Evolutionary conservation across 2,329 filamentous ascomycete genomes (phyloP).

Genomic region (Trichoderma breve): DNA sequence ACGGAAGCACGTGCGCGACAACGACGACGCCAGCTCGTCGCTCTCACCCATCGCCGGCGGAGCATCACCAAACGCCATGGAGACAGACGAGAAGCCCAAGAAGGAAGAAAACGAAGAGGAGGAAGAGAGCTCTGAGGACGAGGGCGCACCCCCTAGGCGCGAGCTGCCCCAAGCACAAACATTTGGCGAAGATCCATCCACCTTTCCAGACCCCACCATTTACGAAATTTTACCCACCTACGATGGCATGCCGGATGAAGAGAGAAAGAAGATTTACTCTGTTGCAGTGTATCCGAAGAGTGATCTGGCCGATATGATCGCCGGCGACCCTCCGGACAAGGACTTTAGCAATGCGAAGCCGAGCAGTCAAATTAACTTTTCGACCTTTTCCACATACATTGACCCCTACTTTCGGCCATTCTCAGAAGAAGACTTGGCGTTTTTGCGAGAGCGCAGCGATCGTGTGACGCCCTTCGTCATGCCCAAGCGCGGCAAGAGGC

Average conservation of each 20-base stretch:
- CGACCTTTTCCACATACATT: constrained; percentile 87
- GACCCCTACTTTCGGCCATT: constrained; percentile 89
- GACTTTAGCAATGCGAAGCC: constrained; percentile 96
- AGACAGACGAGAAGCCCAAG: constrained; percentile 55
- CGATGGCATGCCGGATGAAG: constrained; percentile 76
- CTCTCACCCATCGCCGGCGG: constrained; percentile 51
- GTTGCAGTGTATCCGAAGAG: constrained; percentile 79
- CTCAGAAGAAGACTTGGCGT: constrained; percentile 90
- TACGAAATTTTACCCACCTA: constrained; percentile 83
- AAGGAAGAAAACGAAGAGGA: constrained; percentile 43
- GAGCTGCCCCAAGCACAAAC: constrained; percentile 77
- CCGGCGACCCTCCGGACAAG: constrained; percentile 85
- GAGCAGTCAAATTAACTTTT: constrained; percentile 88
- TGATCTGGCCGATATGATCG: constrained; percentile 80
- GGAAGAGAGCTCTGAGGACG: constrained; percentile 56
- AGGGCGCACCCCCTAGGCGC: constrained; percentile 58
- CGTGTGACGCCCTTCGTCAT: constrained; percentile 80
- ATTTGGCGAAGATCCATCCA: constrained; percentile 88
- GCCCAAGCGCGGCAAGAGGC: constrained; percentile 77
- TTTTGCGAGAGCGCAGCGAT: constrained; percentile 86
- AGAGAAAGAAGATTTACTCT: constrained; percentile 83
- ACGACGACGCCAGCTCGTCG: constrained; percentile 58
- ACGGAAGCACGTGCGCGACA: constrained; percentile 51
- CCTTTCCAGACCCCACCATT: constrained; percentile 86
- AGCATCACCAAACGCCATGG: constrained; percentile 54